phyloP scores from a whole-genome alignment of 2,329 filamentous ascomycete genomes.

The Phoma sp. region DNA sequence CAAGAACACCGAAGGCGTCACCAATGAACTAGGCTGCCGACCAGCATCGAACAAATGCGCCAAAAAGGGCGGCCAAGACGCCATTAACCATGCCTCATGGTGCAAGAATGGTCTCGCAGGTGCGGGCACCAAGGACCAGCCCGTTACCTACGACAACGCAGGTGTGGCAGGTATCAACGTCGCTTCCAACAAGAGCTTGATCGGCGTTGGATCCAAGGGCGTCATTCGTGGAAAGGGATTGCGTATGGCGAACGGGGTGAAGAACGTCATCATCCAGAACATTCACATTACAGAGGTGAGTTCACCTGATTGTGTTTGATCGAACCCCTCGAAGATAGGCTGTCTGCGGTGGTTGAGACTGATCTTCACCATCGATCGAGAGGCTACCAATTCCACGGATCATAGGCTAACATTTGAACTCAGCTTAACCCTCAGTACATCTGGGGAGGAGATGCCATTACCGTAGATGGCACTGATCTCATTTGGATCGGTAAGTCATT shows the following conservation, averaged over 20 bases:
- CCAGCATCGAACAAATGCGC: constrained; percentile 53
- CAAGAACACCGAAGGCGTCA: constrained; percentile 60
- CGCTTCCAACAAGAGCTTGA: constrained; percentile 62
- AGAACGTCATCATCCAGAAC: constrained; percentile 59
- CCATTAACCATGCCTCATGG: constrained; percentile 65
- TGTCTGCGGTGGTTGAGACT: neutral
- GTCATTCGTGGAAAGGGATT: constrained; percentile 64
- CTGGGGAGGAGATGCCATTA: constrained; percentile 37
- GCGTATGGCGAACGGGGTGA: constrained; percentile 47
- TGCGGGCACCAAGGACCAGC: constrained; percentile 52
- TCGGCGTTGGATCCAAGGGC: constrained; percentile 59
- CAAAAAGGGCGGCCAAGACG: constrained; percentile 64
- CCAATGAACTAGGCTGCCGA: constrained; percentile 61
- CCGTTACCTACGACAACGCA: constrained; percentile 57
- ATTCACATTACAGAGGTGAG: constrained; percentile 49
- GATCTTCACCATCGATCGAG: neutral
- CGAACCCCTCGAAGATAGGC: neutral
- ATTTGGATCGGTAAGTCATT: constrained; percentile 30
- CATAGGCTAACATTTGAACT: neutral
- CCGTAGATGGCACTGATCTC: constrained; percentile 30
- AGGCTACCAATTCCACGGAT: neutral
- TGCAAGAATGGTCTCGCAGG: constrained; percentile 61
- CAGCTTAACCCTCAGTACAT: constrained; percentile 36
- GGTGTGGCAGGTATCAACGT: constrained; percentile 58
- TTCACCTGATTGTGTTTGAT: neutral